phyloP scores from a whole-genome alignment of 208 protist species.

The Leishmania braziliensis region DNA sequence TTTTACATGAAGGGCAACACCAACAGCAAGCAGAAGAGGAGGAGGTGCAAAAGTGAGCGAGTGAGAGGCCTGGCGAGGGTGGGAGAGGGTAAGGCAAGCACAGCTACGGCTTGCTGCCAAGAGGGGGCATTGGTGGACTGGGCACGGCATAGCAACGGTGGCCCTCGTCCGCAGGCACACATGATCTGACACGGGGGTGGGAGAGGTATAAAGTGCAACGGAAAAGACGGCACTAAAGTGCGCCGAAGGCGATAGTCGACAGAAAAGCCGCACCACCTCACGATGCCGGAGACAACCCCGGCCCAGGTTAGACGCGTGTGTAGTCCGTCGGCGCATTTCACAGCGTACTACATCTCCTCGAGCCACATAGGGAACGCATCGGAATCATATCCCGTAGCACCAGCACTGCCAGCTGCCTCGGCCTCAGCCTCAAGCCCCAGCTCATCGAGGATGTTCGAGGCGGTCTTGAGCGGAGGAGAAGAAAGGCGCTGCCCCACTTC shows the following conservation, averaged over 20 bases:
- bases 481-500: not conserved
- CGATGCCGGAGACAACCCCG: not conserved
- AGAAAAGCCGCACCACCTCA: not conserved
- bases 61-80: no score
- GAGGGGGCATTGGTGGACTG: not conserved
- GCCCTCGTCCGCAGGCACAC: not conserved
- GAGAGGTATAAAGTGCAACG: not conserved
- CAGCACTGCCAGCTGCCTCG: not conserved
- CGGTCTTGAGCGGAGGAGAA: slow-evolving; percentile 1
- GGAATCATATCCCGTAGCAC: not conserved
- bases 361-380: slow-evolving; percentile 19
- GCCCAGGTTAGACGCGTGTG: not conserved
- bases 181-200: not conserved
- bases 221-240: not conserved
- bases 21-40: not conserved
- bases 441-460: slow-evolving; percentile 13
- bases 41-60: not conserved
- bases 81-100: not conserved
- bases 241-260: not conserved
- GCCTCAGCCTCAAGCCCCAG: not conserved
- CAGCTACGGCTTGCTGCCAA: no score
- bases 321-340: not conserved
- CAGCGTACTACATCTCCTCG: slow-evolving; percentile 5
- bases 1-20: not conserved
- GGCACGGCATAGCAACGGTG: not conserved